These are phyloP conservation scores for Stephania japonica DNA, from an alignment of 164 flowering plant species.

Conservation along the genomic window DNA sequence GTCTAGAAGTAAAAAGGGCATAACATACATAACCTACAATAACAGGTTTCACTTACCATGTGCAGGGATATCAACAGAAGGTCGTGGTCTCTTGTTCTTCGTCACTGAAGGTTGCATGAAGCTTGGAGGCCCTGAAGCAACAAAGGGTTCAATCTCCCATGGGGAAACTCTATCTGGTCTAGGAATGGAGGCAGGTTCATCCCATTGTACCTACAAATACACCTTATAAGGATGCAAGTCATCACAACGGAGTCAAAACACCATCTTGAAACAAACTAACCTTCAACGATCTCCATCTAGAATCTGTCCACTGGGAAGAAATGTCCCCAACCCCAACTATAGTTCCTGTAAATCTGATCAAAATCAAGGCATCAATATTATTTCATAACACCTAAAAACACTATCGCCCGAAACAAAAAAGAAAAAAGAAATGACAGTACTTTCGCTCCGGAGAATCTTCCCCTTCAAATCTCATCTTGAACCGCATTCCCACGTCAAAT, in stretches of 20 bases:
- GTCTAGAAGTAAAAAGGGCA: background rate
- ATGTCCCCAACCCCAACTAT: slow-evolving; percentile 56
- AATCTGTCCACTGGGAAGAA: slow-evolving; percentile 61
- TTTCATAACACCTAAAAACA: background rate
- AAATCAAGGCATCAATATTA: background rate
- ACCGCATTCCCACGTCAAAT: slow-evolving; percentile 61
- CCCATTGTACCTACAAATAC: slow-evolving; percentile 77
- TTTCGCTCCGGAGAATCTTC: slow-evolving; percentile 80
- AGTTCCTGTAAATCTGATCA: slow-evolving; percentile 62
- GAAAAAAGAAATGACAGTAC: slow-evolving; percentile 22
- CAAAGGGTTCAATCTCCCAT: slow-evolving; percentile 86
- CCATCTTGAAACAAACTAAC: slow-evolving; percentile 21
- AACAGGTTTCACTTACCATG: slow-evolving; percentile 28
- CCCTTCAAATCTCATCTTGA: slow-evolving; percentile 80
- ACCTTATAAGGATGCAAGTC: background rate
- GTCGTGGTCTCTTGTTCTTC: slow-evolving; percentile 62
- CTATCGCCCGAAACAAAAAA: background rate
- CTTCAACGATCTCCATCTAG: slow-evolving; percentile 69
- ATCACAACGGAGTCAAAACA: background rate
- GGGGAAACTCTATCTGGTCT: slow-evolving; percentile 90
- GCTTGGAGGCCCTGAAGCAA: slow-evolving; percentile 35
- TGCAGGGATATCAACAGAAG: slow-evolving; percentile 37
- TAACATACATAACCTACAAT: background rate
- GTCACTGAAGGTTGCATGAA: slow-evolving; percentile 24
- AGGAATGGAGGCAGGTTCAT: slow-evolving; percentile 63